Conservation (phyloP, 257 asterid genomes). For the Solanum piurae region DNA sequence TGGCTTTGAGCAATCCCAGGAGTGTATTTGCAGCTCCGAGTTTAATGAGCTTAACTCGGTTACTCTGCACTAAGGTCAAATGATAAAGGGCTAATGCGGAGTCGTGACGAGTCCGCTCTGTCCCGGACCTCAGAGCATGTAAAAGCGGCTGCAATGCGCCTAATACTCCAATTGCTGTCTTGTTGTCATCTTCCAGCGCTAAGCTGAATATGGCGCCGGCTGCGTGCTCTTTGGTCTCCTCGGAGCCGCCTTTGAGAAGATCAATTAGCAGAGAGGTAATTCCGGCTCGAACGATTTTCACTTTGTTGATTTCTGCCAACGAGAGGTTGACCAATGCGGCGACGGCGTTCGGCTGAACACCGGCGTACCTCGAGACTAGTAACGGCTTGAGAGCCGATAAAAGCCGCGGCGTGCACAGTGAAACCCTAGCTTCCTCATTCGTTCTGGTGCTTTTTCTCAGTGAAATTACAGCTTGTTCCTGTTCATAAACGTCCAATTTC, state of each 20-base stretch:
- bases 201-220: slow-evolving; percentile 88
- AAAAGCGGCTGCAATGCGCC: slow-evolving; percentile 80
- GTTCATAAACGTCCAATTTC: slow-evolving; percentile 59
- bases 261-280: slow-evolving; percentile 56
- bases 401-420: slow-evolving; percentile 59
- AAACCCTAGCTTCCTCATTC: slow-evolving; percentile 44
- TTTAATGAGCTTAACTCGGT: slow-evolving; percentile 40
- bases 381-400: slow-evolving; percentile 45
- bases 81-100: slow-evolving; percentile 79
- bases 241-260: slow-evolving; percentile 54
- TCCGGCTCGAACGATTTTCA: slow-evolving; percentile 76
- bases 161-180: slow-evolving; percentile 72
- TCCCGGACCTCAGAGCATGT: slow-evolving; percentile 65
- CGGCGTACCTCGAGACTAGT: slow-evolving; percentile 53
- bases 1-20: slow-evolving; percentile 45
- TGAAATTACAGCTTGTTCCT: slow-evolving; percentile 64
- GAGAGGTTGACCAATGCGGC: slow-evolving; percentile 90
- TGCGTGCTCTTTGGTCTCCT: slow-evolving; percentile 81
- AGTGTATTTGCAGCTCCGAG: slow-evolving; percentile 48
- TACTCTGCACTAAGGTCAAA: slow-evolving; percentile 58
- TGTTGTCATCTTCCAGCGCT: slow-evolving; percentile 63
- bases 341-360: slow-evolving; percentile 56
- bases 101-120: slow-evolving; percentile 69
- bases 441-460: slow-evolving; percentile 55
- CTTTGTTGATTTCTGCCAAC: slow-evolving; percentile 51